Evolutionary conservation across 1,284 basidiomycete species (phyloP), one percentile per base, ranked within the genome.

Genomic region (Sanghuangporus weigelae): DNA sequence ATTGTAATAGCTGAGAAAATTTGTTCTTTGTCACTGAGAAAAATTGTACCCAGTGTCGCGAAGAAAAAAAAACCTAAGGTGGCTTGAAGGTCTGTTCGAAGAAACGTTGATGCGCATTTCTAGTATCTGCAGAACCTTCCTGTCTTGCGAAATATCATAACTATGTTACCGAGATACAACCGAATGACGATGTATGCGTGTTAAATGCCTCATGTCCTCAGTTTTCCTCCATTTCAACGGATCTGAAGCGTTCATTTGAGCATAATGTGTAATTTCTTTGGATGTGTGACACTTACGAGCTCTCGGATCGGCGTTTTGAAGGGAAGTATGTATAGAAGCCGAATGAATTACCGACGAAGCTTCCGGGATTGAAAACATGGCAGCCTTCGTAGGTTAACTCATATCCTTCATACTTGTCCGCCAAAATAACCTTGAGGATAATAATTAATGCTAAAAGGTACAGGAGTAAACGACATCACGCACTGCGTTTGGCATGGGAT

Each of bases 331-430:
- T 90, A n/a, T 90, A 92, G 77, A 95, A 96, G 16, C 85, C 82
- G 69, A 92, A 90, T 2, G 88, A 82, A 51, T 84, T 89, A 7
- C 90, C 86, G 16, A 94, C 79, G 71, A 96, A 95, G 59, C 88
- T 87, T 12, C 97, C 96, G 0, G 97, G 97, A 74, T 99, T 99
- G 81, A 99, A 95, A 36, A 99, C 97, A 75, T 98, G 96, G 72
- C 97, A 99, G 6, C 94, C 95, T 67, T 96, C 96, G 73, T 99
- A 99, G 0, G 96, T 99, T 68, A 98, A 81, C 71, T 97, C 95
- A 74, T 93, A 99, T 42, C 92, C 85, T 72, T 98, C 96, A 73
- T 97, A 98, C 74, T 91, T 95, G 77, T 99, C 97, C 0, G 97
- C 97, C 11, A 99, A 81, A n/a, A 99, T 83, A 23, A 98, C 80